Evolutionary conservation across 163 green algal genomes (phyloP).

Genomic region (Prototheca wickerhamii): DNA sequence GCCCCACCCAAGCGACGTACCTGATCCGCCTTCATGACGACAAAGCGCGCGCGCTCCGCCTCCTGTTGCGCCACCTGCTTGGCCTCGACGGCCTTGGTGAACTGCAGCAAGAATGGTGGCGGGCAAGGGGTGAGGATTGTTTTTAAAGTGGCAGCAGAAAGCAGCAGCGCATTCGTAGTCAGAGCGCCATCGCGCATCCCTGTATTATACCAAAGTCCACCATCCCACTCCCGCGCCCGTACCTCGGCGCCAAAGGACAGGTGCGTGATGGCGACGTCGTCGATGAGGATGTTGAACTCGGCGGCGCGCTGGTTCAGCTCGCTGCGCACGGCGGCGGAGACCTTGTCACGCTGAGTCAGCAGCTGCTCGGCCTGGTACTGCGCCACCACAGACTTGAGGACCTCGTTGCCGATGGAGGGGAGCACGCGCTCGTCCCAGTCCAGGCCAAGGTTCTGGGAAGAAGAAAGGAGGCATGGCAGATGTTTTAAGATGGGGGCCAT

Average conservation of each 20-base stretch:
- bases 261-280: conserved; percentile 97
- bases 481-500: too few species aligned
- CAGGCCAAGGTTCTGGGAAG: conserved; percentile 67
- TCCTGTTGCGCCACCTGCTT: conserved; percentile 99
- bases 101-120: conserved; percentile 41
- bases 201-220: background rate
- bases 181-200: too few species aligned
- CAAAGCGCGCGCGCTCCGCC: conserved; percentile 89
- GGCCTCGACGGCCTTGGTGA: conserved; percentile 92
- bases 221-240: background rate
- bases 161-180: background rate
- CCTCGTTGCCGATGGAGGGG: conserved; percentile 97
- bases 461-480: too few species aligned
- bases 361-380: conserved; percentile 99
- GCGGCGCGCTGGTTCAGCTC: conserved; percentile 51
- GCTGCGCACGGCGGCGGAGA: conserved; percentile 43
- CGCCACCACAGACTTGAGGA: conserved; percentile 95
- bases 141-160: background rate
- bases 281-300: conserved; percentile 71
- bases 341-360: conserved; percentile 87
- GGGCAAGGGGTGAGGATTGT: background rate
- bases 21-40: conserved; percentile 95
- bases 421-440: conserved; percentile 98
- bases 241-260: conserved; percentile 83
- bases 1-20: conserved; percentile 20